Base-by-base conservation (phyloP, 768 basidiomycete species). In the Phaeotremella fagi region DNA sequence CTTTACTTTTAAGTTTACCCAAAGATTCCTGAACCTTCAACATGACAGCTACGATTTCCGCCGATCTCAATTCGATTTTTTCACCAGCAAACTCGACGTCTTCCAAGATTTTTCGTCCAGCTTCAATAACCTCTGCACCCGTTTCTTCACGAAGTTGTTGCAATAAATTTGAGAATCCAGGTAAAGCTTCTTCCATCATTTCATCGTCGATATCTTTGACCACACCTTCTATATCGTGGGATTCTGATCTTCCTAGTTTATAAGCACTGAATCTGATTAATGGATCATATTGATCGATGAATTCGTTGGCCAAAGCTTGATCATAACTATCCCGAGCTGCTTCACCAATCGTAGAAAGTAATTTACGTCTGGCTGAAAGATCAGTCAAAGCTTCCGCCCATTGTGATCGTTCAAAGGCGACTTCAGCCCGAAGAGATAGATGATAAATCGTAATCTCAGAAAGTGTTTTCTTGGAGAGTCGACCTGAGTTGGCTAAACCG, bases 211-310 rank as follows among this genome's bases (percentile, higher is more conserved):
- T 60, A 55, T 74, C 72, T 7, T 36, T 51, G 2, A 70, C 70
- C 28, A 73, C 71, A 1, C 66, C 71, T 2, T 58, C 63, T 29
- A 73, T 68, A 57, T 75, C 75, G 51, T 91, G 92, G 3, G 87
- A 84, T 63, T 83, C 85, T 37, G 78, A 78, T 48, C 83, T 78
- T 1, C 90, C 88, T 14, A 92, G 78, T 65, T 90, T 85, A 64
- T 97, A 94, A 0, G 92, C 91, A 61, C 86, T 90, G 75, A 91
- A 86, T 41, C 94, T 79, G 49, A 98, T 90, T 72, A 95, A 84
- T 0, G 94, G 90, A 22, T 87, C 85, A 48, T 94, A 82, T 64
- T 87, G 86, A 67, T 98, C 92, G 4, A 85, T 81, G 66, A 88
- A 87, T 26, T 88, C 79, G 7, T 82, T 81, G 3, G 89, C 87